phyloP scores from a whole-genome alignment of 163 green algal genomes.

The Trebouxiophyceae sp. region DNA sequence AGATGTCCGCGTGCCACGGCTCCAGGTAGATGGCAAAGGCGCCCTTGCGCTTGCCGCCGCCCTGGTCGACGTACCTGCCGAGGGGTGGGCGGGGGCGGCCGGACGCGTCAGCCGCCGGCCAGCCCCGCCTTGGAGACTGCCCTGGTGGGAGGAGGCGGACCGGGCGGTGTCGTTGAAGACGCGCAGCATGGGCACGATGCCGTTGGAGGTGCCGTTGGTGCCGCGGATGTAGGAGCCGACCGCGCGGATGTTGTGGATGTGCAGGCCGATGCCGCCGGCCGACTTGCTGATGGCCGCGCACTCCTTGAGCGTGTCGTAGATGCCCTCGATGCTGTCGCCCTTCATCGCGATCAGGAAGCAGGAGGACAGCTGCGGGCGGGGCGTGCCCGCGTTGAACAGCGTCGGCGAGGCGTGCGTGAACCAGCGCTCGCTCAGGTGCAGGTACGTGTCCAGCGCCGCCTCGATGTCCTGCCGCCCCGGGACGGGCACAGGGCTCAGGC shows the following conservation, averaged over 20 bases:
- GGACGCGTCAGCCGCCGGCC: too few species aligned
- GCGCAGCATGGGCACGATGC: slow-evolving; percentile 98
- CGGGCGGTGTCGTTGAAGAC: slow-evolving; percentile 98
- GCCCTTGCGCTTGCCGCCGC: slow-evolving; percentile 97
- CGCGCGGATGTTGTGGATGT: slow-evolving; percentile 92
- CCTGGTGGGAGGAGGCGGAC: slow-evolving; percentile 14
- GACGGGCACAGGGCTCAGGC: too few species aligned
- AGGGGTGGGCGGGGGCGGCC: too few species aligned
- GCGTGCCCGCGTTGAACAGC: slow-evolving; percentile 97
- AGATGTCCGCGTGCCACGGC: slow-evolving; percentile 98
- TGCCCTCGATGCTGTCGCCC: slow-evolving; percentile 51
- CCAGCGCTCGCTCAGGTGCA: slow-evolving; percentile 94
- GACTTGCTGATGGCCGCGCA: slow-evolving; percentile 96
- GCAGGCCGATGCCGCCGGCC: slow-evolving; percentile 86
- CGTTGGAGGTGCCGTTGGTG: slow-evolving; percentile 97
- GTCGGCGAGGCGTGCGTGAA: slow-evolving; percentile 99
- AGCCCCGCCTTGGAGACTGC: too few species aligned
- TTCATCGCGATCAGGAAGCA: slow-evolving; percentile 99
- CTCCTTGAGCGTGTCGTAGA: slow-evolving; percentile 99
- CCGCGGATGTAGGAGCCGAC: slow-evolving; percentile 95
- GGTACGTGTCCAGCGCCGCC: slow-evolving; percentile 79
- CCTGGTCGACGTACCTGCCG: slow-evolving; percentile 67
- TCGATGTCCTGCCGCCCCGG: slow-evolving; percentile 19
- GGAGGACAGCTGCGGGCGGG: slow-evolving; percentile 83
- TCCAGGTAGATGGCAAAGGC: slow-evolving; percentile 99